Evolutionary conservation across 1,284 basidiomycete species (phyloP), one percentile per base, ranked within the genome.

Genomic region (Neotropicomus parvogracilis): DNA sequence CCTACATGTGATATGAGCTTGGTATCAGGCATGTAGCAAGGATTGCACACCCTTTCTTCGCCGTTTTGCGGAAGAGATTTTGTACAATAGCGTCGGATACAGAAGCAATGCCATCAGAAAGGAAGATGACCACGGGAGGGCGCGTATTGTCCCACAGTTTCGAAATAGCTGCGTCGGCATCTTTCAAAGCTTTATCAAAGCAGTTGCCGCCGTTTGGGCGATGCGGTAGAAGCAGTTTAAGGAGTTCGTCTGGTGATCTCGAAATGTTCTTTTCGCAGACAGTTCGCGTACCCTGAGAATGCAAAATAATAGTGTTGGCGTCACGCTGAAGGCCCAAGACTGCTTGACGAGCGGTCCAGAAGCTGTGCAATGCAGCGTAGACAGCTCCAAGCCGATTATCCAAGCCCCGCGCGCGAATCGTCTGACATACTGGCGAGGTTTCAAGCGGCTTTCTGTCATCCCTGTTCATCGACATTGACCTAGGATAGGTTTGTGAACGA

Each of bases 351-450:
- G 79, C 71, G 1, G 66, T 59, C 79, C 75, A 83, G 55, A 82
- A 82, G 8, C 61, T 65, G 53, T 77, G 59, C 9, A 80, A 50
- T 0, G 80, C 73, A 6, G 75, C 73, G 40, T 74, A 77, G 2
- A 80, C 80, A 0, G 80, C 78, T 1, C 80, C 80, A n/a, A 80
- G 70, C 20, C 80, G 65, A 56, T 83, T 77, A 50, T 79, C 66
- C 48, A 68, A 24, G 24, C 24, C 64, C 4, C 42, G 44, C 3
- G 56, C 38, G 0, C 56, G 46, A 48, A 81, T 75, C 14, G 6
- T 50, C 13, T 46, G 44, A 1, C 64, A 70, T 0, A 64, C 69
- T 0, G 78, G 72, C 0, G 75, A 72, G 44, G 64, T 64, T 2
- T 53, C 46, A 4, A 75, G 59, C 0, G 80, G 80, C 0, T 50